Evolutionary conservation across 208 protist genomes (phyloP).

Genomic region (Crithidia bombi): DNA sequence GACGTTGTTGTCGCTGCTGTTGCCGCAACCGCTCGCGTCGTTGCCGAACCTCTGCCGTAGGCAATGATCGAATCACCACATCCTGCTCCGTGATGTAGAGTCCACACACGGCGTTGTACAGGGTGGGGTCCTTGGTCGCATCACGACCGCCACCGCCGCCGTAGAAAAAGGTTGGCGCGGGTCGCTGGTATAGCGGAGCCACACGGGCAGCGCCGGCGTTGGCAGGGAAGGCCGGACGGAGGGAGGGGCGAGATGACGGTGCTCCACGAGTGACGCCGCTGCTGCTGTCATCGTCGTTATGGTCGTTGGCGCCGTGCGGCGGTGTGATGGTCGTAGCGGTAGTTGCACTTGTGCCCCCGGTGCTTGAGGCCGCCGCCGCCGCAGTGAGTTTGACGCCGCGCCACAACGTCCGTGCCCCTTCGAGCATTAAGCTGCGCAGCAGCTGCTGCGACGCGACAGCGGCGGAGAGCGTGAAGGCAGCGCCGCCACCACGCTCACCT

Average conservation of each 20-base stretch:
- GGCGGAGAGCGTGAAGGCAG: not conserved
- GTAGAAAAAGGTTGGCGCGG: not conserved
- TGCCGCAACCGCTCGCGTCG: slow-evolving; percentile 1
- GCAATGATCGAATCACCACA: slow-evolving; percentile 28
- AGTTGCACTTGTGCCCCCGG: not conserved
- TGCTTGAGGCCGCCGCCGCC: not conserved
- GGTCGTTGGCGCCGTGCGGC: no score
- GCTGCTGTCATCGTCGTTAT: no score
- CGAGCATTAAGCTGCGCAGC: slow-evolving; percentile 2
- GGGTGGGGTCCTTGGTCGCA: slow-evolving; percentile 22
- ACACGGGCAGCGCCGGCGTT: no score
- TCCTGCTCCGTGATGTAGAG: slow-evolving; percentile 47
- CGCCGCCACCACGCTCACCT: not conserved
- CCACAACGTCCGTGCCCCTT: slow-evolving; percentile 15
- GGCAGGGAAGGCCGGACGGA: no score
- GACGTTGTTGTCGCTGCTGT: slow-evolving; percentile 11
- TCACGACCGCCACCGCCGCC: slow-evolving; percentile 13
- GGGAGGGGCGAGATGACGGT: no score
- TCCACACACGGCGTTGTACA: slow-evolving; percentile 38
- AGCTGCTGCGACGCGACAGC: not conserved
- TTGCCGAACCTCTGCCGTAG: slow-evolving; percentile 22
- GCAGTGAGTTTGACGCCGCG: not conserved
- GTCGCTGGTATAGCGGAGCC: no score
- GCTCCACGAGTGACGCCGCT: not conserved
- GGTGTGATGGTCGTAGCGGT: no score